Conservation (phyloP, 345 rosid species). For the Gossypium ekmanianum region DNA sequence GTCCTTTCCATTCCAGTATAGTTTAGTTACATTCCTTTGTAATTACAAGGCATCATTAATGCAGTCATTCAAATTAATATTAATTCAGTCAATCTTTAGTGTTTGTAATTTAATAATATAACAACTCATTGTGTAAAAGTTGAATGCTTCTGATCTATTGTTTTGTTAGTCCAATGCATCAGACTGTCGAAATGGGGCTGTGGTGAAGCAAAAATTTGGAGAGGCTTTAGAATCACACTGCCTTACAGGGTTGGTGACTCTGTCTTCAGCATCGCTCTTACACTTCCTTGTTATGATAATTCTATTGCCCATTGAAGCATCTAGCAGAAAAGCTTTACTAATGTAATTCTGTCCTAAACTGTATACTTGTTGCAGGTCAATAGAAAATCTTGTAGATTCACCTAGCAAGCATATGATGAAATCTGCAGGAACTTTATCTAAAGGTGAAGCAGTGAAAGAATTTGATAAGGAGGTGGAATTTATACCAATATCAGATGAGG, state of each 20-base stretch:
- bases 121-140: background rate
- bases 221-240: conserved; percentile 72
- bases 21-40: background rate
- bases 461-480: conserved; percentile 39
- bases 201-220: conserved; percentile 78
- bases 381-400: conserved; percentile 38
- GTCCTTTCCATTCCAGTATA: background rate
- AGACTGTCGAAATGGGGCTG: conserved; percentile 75
- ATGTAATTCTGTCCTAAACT: conserved; percentile 14
- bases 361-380: conserved; percentile 54
- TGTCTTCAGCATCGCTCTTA: conserved; percentile 16
- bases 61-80: background rate
- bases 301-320: conserved; percentile 4
- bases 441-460: conserved; percentile 26
- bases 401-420: conserved; percentile 27
- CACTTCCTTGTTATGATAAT: conserved; percentile 6
- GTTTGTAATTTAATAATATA: background rate
- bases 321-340: background rate
- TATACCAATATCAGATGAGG: conserved; percentile 34
- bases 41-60: background rate
- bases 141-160: conserved; percentile 17
- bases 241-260: conserved; percentile 54
- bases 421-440: conserved; percentile 20
- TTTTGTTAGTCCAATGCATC: conserved; percentile 72
- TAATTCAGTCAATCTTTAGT: background rate